Evolutionary conservation across 1,284 basidiomycete species (phyloP), one percentile per base, ranked within the genome.

Genomic region (Cystobasidium pallidum): DNA sequence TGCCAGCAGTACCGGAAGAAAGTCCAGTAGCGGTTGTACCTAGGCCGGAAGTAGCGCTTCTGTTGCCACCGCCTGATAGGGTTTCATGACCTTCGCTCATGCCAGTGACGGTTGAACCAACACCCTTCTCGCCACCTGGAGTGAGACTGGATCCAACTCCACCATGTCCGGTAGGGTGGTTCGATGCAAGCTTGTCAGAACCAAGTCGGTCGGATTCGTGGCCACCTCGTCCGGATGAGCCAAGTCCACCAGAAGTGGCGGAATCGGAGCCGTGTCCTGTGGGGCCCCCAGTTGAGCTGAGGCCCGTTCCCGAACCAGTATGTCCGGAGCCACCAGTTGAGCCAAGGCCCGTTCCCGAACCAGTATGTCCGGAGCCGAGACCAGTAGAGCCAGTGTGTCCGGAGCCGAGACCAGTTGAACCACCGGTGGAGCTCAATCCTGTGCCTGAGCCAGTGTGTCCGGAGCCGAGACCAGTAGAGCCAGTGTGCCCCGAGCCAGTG

Each of bases 401-500:
- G n/a, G n/a, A n/a, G n/a, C n/a, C 32, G 4, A 30, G 26, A 24
- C 52, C 52, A 19, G 52, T 24, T 6, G 32, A 24, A 55, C 52
- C 52, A 55, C 52, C 45, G n/a, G 45, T 47, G n/a, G 45, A 15
- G 45, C 45, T 47, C 15, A 47, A n/a, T 24, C 51, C 51, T 28
- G 51, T 26, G 8, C 51, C 28, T 54, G 51, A 26, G 21, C 51
- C 51, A 26, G 57, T 59, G 32, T 7, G 36, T 19, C 32, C 17
- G 28, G 52, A 59, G 4, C 32, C 57, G n/a, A 59, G 57, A 11
- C 57, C 57, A 39, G 57, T 59, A 47, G 39, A 63, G n/a, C 41
- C n/a, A n/a, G n/a, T n/a, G n/a, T n/a, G n/a, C n/a, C n/a, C n/a
- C n/a, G n/a, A n/a, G n/a, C n/a, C n/a, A n/a, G n/a, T n/a, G n/a